A percentile compares a stretch with the other conserved stretches of the same genome.
phyloP scores from a whole-genome alignment of 176 grass and related monocot genomes.

The Paspalum vaginatum region DNA sequence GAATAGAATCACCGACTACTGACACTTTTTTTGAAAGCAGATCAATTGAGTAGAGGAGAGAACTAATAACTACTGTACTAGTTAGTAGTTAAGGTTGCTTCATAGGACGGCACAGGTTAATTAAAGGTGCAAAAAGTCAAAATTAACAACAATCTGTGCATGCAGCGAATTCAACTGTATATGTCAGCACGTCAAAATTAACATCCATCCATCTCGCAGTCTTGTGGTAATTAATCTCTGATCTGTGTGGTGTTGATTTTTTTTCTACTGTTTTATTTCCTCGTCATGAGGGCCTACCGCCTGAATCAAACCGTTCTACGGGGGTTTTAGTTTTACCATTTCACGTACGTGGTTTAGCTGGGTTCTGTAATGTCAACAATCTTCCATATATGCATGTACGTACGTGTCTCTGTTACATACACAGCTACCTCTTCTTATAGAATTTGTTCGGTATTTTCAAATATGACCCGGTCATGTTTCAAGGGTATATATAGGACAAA shows the following conservation, averaged over 20 bases:
- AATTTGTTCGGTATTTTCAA: background rate
- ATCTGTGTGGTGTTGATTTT: background rate
- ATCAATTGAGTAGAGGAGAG: too few relatives aligned
- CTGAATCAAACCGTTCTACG: background rate
- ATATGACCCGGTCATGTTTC: background rate
- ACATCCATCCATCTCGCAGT: background rate
- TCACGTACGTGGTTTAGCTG: constrained; percentile 23
- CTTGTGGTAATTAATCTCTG: too few relatives aligned
- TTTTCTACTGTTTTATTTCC: background rate
- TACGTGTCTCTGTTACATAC: background rate
- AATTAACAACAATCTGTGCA: background rate
- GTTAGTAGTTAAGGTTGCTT: constrained; percentile 27
- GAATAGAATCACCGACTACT: background rate
- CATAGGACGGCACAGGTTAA: constrained; percentile 10
- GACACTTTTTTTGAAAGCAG: too few relatives aligned
- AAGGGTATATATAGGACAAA: background rate
- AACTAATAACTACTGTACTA: too few relatives aligned
- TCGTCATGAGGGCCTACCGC: background rate
- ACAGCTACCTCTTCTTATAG: background rate
- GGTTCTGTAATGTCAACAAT: background rate
- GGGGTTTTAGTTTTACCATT: constrained; percentile 35
- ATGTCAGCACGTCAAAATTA: constrained; percentile 30
- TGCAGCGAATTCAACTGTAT: background rate
- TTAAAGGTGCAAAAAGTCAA: background rate
- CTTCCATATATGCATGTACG: too few relatives aligned